A percentile compares a stretch with the other conserved stretches of the same genome.
Conservation (phyloP, 2,329 filamentous ascomycete species). For the Colletotrichum sp. region DNA sequence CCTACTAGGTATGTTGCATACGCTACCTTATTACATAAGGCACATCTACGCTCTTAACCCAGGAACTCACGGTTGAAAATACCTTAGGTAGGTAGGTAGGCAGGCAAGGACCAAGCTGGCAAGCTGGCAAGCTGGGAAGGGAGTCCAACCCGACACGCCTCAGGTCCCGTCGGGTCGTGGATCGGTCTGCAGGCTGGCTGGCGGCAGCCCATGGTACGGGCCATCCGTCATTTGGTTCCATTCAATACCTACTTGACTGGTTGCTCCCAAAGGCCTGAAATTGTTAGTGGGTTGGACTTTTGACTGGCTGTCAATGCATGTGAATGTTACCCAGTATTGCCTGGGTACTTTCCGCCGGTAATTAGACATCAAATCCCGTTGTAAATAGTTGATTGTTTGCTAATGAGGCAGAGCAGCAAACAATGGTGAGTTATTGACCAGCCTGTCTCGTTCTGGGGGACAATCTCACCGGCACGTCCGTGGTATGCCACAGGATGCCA, state of each 20-base stretch:
- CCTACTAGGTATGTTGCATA: not conserved
- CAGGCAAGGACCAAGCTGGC: not conserved
- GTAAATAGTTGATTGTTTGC: not conserved
- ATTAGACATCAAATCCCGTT: not conserved
- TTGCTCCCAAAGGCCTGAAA: not conserved
- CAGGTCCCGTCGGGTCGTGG: not conserved
- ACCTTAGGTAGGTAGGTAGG: no score
- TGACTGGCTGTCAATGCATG: constrained; percentile 6
- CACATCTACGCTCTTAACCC: not conserved
- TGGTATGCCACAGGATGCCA: not conserved
- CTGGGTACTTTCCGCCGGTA: not conserved
- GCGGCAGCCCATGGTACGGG: not conserved
- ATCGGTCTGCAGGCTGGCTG: not conserved
- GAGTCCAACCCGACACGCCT: not conserved
- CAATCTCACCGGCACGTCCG: not conserved
- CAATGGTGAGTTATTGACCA: not conserved
- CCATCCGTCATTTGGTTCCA: not conserved
- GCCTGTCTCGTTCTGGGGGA: not conserved
- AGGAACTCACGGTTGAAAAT: not conserved
- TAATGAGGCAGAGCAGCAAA: not conserved
- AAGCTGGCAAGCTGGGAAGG: not conserved
- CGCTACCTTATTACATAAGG: not conserved
- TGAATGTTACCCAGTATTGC: not conserved
- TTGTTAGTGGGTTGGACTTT: constrained; percentile 4
- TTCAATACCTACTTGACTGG: not conserved